Evolutionary conservation across 108 stramenopile species (phyloP).

Genomic region (Pseudonitzschia delicatissima): DNA sequence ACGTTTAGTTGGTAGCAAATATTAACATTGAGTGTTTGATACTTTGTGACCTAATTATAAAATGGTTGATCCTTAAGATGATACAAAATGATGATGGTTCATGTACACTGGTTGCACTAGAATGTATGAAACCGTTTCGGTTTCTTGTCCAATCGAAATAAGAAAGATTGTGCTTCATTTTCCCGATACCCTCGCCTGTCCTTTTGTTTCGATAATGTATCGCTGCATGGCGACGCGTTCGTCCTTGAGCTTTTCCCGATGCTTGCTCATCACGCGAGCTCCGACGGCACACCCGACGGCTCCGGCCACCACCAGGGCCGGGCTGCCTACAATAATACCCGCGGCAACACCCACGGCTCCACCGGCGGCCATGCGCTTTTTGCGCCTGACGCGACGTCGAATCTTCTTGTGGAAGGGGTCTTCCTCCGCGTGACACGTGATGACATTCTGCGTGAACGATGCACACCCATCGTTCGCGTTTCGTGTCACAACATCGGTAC

Average conservation of each 20-base stretch:
- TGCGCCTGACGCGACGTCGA: slow-evolving; percentile 18
- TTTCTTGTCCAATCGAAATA: no score
- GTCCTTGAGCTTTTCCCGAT: slow-evolving; percentile 18
- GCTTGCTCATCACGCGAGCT: slow-evolving; percentile 21
- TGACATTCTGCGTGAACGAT: background rate
- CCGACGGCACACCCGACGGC: slow-evolving; percentile 16
- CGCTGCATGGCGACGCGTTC: slow-evolving; percentile 10
- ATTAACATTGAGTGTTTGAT: no score
- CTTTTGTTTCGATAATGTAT: background rate
- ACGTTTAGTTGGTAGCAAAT: no score
- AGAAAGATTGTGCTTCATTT: no score
- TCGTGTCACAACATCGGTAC: no score
- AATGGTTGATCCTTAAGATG: no score
- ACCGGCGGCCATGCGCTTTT: slow-evolving; percentile 13
- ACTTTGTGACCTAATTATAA: no score
- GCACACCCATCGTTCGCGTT: background rate
- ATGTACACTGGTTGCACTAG: no score
- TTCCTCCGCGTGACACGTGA: slow-evolving; percentile 3
- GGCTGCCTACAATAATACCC: slow-evolving; percentile 12
- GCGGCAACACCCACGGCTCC: slow-evolving; percentile 12
- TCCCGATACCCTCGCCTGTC: no score
- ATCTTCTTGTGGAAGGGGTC: slow-evolving; percentile 19
- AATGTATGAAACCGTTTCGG: no score
- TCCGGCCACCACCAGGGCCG: slow-evolving; percentile 4
- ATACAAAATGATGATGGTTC: no score